A percentile compares a stretch with the other conserved stretches of the same genome.
These are phyloP conservation scores for Fusarium abutilonis DNA, from an alignment of 2,329 filamentous ascomycete species.

Conservation along the genomic window DNA sequence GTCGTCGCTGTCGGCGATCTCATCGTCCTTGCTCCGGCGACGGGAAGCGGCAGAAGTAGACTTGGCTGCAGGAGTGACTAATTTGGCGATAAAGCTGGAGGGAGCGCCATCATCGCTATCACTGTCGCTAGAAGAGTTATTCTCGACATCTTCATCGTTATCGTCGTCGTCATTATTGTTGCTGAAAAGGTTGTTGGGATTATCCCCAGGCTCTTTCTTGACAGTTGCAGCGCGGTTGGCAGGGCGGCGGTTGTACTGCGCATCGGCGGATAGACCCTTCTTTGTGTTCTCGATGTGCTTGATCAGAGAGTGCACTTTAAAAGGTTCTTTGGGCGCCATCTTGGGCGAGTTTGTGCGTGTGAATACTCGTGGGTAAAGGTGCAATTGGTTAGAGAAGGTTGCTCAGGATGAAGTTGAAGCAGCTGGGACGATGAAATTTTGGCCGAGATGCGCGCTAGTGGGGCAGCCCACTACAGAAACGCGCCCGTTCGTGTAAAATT, in stretches of 20 bases:
- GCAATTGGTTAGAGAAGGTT: constrained; percentile 39
- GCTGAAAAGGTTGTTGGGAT: constrained; percentile 46
- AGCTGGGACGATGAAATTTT: constrained; percentile 44
- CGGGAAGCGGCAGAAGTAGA: constrained; percentile 23
- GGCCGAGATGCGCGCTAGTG: constrained; percentile 38
- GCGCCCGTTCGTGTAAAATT: constrained; percentile 32
- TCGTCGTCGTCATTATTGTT: constrained; percentile 48
- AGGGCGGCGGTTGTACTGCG: constrained; percentile 48
- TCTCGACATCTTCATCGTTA: constrained; percentile 41
- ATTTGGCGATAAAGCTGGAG: constrained; percentile 49
- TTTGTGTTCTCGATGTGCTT: constrained; percentile 53
- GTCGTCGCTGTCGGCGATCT: constrained; percentile 57
- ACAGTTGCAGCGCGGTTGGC: constrained; percentile 43
- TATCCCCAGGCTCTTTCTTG: constrained; percentile 46
- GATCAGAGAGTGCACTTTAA: constrained; percentile 51
- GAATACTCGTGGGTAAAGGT: constrained; percentile 29
- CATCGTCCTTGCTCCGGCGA: constrained; percentile 49
- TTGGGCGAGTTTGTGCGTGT: constrained; percentile 30
- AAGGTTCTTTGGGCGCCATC: constrained; percentile 53
- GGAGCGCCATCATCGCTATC: constrained; percentile 42
- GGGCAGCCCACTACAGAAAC: constrained; percentile 27
- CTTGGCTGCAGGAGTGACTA: constrained; percentile 37
- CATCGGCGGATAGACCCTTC: constrained; percentile 49
- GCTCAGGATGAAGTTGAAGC: constrained; percentile 34
- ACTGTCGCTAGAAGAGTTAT: constrained; percentile 49